Evolutionary conservation across 2,329 filamentous ascomycete species (phyloP).

Genomic region (Sporothrix curviconia): DNA sequence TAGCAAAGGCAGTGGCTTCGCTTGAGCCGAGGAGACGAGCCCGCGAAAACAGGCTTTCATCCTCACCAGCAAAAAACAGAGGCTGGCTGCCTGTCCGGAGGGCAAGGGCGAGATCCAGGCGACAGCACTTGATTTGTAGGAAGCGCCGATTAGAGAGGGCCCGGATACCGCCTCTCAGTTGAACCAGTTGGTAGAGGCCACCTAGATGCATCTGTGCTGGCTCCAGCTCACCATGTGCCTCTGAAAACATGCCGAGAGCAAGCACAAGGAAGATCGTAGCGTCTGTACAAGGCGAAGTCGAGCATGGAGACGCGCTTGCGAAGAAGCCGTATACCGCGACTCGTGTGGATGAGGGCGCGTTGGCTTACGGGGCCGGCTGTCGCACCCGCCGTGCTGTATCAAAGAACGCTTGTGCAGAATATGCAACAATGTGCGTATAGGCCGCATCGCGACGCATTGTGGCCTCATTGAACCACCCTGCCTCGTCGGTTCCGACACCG

Average conservation of each 20-base stretch:
- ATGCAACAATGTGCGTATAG: neutral
- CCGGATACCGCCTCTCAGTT: neutral
- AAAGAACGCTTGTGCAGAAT: conserved; percentile 7
- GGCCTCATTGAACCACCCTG: conserved; percentile 30
- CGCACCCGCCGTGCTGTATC: neutral
- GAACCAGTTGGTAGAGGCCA: neutral
- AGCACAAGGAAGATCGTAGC: conserved; percentile 3
- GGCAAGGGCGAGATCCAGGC: neutral
- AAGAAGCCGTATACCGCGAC: neutral
- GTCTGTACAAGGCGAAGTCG: neutral
- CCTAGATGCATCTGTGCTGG: neutral
- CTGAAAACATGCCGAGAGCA: neutral
- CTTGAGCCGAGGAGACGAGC: too few relatives aligned
- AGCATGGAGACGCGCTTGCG: neutral
- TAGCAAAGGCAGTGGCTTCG: neutral
- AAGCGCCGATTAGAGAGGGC: neutral
- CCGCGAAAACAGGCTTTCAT: neutral
- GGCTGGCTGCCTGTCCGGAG: neutral
- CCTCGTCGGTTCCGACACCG: conserved; percentile 22
- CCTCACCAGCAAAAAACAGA: neutral
- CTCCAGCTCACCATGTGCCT: neutral
- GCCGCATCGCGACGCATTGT: conserved; percentile 9
- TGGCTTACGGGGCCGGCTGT: neutral
- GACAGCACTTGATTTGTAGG: conserved; percentile 7
- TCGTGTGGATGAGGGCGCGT: neutral